A percentile compares a stretch with the other conserved stretches of the same genome.
Conservation (phyloP, 108 stramenopile genomes). For the Cyclostephanos tholiformis region DNA sequence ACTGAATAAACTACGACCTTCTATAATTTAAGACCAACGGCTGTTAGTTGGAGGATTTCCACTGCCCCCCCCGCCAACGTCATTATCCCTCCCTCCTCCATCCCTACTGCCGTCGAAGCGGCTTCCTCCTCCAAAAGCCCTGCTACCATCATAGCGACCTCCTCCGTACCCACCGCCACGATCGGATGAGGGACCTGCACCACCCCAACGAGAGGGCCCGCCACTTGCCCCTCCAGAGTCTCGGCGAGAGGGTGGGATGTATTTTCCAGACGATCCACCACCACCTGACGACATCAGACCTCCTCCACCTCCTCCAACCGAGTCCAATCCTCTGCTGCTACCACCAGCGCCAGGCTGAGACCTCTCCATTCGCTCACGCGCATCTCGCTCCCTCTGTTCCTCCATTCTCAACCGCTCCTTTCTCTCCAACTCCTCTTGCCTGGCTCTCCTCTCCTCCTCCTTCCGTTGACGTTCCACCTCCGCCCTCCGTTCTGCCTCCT, state of each 20-base stretch:
- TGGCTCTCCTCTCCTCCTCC: conserved; percentile 48
- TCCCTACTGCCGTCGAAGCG: conserved; percentile 26
- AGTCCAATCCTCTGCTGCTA: conserved; percentile 35
- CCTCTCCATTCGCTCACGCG: conserved; percentile 33
- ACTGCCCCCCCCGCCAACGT: not conserved
- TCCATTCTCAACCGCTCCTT: conserved; percentile 73
- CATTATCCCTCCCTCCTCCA: conserved; percentile 1
- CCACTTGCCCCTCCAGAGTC: conserved; percentile 34
- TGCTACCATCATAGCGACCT: conserved; percentile 44
- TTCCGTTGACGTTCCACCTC: conserved; percentile 70
- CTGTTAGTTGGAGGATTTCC: conserved; percentile 16
- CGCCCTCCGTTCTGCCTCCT: conserved; percentile 54
- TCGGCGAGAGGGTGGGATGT: conserved; percentile 75
- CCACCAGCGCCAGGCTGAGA: conserved; percentile 34
- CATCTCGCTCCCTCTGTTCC: conserved; percentile 53
- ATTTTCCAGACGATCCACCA: conserved; percentile 37
- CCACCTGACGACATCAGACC: not conserved
- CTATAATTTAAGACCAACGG: conserved; percentile 12
- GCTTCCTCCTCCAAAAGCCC: not conserved
- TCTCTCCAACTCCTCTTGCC: conserved; percentile 52
- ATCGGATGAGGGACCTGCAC: conserved; percentile 39
- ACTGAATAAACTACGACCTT: not conserved
- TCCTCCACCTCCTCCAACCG: conserved; percentile 28
- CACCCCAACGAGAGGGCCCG: conserved; percentile 37
- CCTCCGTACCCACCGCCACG: conserved; percentile 51